These are phyloP conservation scores for Cucumis melo DNA, from an alignment of 306 rosid genomes.

Conservation along the genomic window DNA sequence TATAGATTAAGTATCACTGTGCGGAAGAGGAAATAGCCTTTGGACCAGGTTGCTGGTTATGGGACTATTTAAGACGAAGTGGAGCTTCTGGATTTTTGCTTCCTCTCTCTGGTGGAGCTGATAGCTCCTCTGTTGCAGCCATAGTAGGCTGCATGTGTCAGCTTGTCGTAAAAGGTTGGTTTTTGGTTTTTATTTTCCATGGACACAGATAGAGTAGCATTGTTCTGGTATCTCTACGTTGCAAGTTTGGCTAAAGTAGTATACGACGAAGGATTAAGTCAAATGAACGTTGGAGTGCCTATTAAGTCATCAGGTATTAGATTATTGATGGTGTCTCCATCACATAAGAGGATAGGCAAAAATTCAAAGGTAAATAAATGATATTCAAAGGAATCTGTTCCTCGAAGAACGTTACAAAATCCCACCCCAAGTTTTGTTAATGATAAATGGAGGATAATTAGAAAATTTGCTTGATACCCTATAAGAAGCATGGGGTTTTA, in stretches of 20 bases:
- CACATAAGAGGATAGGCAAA: not conserved
- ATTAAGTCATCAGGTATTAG: not conserved
- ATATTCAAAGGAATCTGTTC: not conserved
- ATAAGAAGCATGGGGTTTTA: too few species aligned
- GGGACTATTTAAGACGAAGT: constrained; percentile 95
- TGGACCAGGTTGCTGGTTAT: constrained; percentile 98
- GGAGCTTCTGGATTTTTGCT: constrained; percentile 99
- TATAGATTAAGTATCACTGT: constrained; percentile 69
- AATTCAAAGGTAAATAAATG: not conserved
- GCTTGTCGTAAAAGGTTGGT: constrained; percentile 72
- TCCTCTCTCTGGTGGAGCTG: constrained; percentile 99
- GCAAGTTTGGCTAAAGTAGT: not conserved
- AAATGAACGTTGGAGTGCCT: not conserved
- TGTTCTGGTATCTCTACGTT: not conserved
- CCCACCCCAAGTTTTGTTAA: not conserved
- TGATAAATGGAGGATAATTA: too few species aligned
- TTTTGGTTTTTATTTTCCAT: not conserved
- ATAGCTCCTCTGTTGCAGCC: constrained; percentile 93
- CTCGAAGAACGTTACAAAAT: too few species aligned
- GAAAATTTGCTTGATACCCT: too few species aligned
- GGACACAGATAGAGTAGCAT: not conserved
- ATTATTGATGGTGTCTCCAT: not conserved
- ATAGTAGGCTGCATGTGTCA: constrained; percentile 98
- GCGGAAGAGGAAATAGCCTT: constrained; percentile 97
- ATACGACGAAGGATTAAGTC: not conserved